These are phyloP conservation scores for Rhodotorula taiwanensis DNA, from an alignment of 768 basidiomycete species.

Conservation along the genomic window DNA sequence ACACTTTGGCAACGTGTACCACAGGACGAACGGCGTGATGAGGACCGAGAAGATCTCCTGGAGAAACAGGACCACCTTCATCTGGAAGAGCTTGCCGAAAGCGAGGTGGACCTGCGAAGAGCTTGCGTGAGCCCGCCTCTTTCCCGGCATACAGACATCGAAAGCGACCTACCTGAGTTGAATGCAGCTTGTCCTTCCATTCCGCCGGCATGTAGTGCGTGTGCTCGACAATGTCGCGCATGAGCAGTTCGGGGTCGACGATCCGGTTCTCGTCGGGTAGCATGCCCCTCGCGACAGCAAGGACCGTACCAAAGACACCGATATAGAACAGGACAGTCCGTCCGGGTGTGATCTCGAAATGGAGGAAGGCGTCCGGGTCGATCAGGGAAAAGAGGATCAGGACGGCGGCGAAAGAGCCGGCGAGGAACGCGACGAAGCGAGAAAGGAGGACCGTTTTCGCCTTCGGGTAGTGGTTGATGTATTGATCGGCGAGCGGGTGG, in stretches of 20 bases:
- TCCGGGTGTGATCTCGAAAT: constrained; percentile 89
- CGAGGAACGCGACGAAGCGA: constrained; percentile 91
- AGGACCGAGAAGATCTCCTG: constrained; percentile 86
- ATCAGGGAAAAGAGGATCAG: constrained; percentile 82
- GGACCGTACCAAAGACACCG: constrained; percentile 73
- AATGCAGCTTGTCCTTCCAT: constrained; percentile 83
- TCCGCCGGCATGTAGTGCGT: constrained; percentile 94
- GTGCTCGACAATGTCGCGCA: constrained; percentile 84
- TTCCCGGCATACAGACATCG: no score
- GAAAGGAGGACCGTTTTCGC: constrained; percentile 82
- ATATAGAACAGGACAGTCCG: constrained; percentile 91
- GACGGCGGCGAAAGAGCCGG: constrained; percentile 94
- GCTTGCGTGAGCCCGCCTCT: neutral
- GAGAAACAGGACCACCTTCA: constrained; percentile 79
- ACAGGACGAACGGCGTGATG: constrained; percentile 86
- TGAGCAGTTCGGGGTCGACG: constrained; percentile 85
- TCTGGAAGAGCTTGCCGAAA: constrained; percentile 85
- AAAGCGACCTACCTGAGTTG: constrained; percentile 60
- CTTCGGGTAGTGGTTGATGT: constrained; percentile 96
- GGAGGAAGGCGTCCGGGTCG: constrained; percentile 86
- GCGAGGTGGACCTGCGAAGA: constrained; percentile 70
- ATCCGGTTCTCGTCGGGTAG: constrained; percentile 88
- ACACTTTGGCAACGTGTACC: constrained; percentile 83
- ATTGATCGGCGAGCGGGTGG: constrained; percentile 83
- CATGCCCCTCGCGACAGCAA: constrained; percentile 89